Evolutionary conservation across 148 eudicot genomes (phyloP).

Genomic region (Cornus kousa): DNA sequence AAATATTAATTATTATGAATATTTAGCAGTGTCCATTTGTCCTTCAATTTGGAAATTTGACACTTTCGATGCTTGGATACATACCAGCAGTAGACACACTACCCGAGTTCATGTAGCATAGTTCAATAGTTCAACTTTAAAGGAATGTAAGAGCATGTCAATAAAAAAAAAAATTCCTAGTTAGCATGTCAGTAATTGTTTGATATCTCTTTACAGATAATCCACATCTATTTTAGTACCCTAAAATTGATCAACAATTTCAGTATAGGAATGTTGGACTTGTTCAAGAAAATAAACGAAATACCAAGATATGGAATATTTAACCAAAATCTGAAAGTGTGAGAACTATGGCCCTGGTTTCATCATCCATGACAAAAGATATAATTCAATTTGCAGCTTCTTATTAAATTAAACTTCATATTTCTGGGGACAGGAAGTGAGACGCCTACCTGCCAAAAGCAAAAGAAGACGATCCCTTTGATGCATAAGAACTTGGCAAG

Average conservation of each 20-base stretch:
- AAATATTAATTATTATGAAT: no score
- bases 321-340: background rate
- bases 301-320: background rate
- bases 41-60: no score
- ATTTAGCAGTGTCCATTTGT: no score
- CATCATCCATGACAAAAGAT: background rate
- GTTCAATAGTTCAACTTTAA: no score
- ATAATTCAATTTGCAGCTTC: background rate
- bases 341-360: background rate
- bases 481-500: constrained; percentile 41
- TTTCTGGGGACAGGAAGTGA: background rate
- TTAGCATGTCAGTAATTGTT: background rate
- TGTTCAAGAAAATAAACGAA: background rate
- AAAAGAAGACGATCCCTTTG: constrained; percentile 44
- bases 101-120: no score
- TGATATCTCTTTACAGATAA: background rate
- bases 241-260: background rate
- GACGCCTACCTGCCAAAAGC: constrained; percentile 42
- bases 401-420: background rate
- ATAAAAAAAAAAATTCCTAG: no score
- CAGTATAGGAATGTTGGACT: background rate
- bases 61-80: no score
- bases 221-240: background rate
- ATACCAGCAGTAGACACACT: no score
- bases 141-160: background rate